phyloP scores from a whole-genome alignment of 371 early-diverging fungal species.

The Mortierella sp. region DNA sequence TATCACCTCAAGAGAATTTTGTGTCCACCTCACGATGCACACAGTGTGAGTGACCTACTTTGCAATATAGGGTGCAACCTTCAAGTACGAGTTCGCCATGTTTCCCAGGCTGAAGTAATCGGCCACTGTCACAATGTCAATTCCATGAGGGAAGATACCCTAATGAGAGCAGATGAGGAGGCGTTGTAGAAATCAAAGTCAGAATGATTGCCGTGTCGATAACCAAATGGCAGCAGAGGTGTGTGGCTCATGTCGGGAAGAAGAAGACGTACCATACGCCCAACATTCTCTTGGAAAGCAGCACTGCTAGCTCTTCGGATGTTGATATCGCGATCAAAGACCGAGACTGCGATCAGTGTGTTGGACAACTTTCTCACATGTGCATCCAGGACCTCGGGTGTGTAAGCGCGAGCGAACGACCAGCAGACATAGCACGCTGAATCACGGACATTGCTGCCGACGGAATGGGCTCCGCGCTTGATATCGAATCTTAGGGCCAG shows the following conservation, averaged over 20 bases:
- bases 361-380: slow-evolving; percentile 74
- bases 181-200: too few relatives aligned
- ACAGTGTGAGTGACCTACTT: slow-evolving; percentile 62
- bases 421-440: slow-evolving; percentile 97
- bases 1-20: too few relatives aligned
- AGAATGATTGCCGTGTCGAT: too few relatives aligned
- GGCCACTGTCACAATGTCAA: slow-evolving; percentile 87
- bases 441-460: slow-evolving; percentile 96
- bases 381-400: slow-evolving; percentile 71
- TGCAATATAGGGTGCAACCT: slow-evolving; percentile 75
- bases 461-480: slow-evolving; percentile 86
- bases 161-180: slow-evolving; percentile 25
- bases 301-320: slow-evolving; percentile 96
- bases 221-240: too few relatives aligned
- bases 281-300: slow-evolving; percentile 98
- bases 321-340: slow-evolving; percentile 94
- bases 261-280: slow-evolving; percentile 74
- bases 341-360: slow-evolving; percentile 78
- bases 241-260: too few relatives aligned
- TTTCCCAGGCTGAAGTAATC: slow-evolving; percentile 95
- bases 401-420: slow-evolving; percentile 95
- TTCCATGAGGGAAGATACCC: slow-evolving; percentile 94
- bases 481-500: slow-evolving; percentile 88
- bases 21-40: too few relatives aligned
- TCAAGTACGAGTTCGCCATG: slow-evolving; percentile 74